A percentile compares a stretch with the other conserved stretches of the same genome.
Evolutionary conservation across 371 early-diverging fungal species (phyloP).

Genomic region (Mortierella sp.): DNA sequence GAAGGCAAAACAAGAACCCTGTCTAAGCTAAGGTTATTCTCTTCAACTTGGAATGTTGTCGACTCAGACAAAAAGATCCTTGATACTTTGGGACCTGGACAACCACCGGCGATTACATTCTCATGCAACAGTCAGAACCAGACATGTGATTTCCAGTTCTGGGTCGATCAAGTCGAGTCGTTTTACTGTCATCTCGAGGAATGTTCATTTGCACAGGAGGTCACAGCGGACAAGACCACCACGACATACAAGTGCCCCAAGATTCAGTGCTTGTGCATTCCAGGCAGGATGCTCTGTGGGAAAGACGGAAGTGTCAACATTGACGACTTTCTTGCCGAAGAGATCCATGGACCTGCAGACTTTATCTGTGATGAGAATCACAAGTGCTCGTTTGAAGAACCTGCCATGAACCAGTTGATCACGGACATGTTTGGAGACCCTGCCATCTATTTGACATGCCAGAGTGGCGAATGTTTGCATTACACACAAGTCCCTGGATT

Average conservation of each 20-base stretch:
- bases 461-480: slow-evolving; percentile 87
- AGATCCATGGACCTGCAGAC: slow-evolving; percentile 79
- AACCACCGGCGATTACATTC: slow-evolving; percentile 48
- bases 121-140: slow-evolving; percentile 47
- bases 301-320: slow-evolving; percentile 81
- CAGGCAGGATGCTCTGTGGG: slow-evolving; percentile 81
- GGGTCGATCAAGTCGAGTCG: slow-evolving; percentile 81
- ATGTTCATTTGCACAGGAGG: slow-evolving; percentile 68
- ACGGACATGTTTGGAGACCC: slow-evolving; percentile 78
- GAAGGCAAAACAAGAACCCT: too few species aligned
- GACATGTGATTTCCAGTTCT: slow-evolving; percentile 60
- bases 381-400: slow-evolving; percentile 79
- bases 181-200: slow-evolving; percentile 80
- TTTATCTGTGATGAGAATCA: slow-evolving; percentile 69
- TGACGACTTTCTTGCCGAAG: slow-evolving; percentile 75
- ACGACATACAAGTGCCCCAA: slow-evolving; percentile 70
- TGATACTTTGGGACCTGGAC: slow-evolving; percentile 37
- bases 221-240: slow-evolving; percentile 59
- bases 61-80: slow-evolving; percentile 19
- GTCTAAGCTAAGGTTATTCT: too few species aligned
- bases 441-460: slow-evolving; percentile 78
- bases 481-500: slow-evolving; percentile 89
- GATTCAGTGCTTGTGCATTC: slow-evolving; percentile 80
- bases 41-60: background rate
- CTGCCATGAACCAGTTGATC: slow-evolving; percentile 78